These are phyloP conservation scores for Volvox reticuliferus DNA, from an alignment of 139 green algal species.

Conservation along the genomic window DNA sequence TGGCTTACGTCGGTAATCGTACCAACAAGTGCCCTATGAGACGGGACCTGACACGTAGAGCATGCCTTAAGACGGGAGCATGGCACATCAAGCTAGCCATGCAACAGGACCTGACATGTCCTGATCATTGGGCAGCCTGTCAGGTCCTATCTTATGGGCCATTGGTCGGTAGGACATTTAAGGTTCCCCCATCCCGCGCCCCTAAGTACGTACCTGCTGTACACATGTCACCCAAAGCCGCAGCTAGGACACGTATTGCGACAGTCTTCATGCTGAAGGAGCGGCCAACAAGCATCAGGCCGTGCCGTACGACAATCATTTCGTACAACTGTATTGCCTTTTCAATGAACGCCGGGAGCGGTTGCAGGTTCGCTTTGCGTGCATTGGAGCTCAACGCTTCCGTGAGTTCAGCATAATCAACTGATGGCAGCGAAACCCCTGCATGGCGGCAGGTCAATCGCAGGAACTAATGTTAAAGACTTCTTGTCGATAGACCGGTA, in stretches of 20 bases:
- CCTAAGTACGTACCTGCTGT: slow-evolving; percentile 16
- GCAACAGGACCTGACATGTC: too few species aligned
- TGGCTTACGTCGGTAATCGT: too few species aligned
- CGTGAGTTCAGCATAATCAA: slow-evolving; percentile 70
- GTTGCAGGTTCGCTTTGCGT: slow-evolving; percentile 61
- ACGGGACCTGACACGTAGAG: too few species aligned
- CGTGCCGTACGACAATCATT: slow-evolving; percentile 87
- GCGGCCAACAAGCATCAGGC: slow-evolving; percentile 83
- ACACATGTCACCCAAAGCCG: slow-evolving; percentile 63
- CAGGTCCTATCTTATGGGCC: too few species aligned
- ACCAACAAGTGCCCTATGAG: too few species aligned
- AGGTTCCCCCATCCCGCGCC: too few species aligned
- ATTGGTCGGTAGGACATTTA: too few species aligned
- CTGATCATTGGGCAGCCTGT: too few species aligned
- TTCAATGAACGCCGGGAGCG: slow-evolving; percentile 67
- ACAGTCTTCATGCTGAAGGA: slow-evolving; percentile 80
- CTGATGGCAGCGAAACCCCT: slow-evolving; percentile 66
- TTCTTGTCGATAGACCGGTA: too few species aligned
- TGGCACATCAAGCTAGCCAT: too few species aligned
- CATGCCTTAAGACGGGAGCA: too few species aligned
- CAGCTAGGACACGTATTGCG: slow-evolving; percentile 68
- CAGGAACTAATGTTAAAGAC: too few species aligned
- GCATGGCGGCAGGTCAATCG: background rate
- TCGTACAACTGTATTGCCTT: slow-evolving; percentile 87
- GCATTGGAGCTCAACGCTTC: slow-evolving; percentile 57